Base-by-base conservation (phyloP, 2,329 filamentous ascomycete genomes). In the Colletotrichum sojae region DNA sequence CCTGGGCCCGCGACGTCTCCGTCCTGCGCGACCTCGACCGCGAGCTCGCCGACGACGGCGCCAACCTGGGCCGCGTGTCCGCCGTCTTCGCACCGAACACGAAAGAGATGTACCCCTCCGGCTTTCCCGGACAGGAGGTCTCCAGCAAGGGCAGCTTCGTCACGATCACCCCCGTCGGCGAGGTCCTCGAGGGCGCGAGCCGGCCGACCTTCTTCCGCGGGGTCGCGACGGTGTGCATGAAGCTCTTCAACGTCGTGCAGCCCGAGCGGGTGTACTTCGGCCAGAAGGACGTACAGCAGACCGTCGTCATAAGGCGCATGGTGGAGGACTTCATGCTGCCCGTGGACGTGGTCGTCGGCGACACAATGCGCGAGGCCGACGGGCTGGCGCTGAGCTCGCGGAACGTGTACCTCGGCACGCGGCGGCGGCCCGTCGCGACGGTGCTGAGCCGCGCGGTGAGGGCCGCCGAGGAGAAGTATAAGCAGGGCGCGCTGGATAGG, bases 241-340 rank as follows among this genome's bases (percentile, higher is more conserved):
- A 96, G 79, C 80, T 84, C 25, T 84, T 84, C 77, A 83, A 83
- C 72, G 78, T 83, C 20, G 80, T 84, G 18, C 82, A 83, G 75
- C 90, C 92, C 0, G 91, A 94, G 68, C 85, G 87, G 5, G 92
- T 92, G 20, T 95, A 97, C 82, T 98, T 99, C 83, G 96, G 96
- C 4, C 96, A 98, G 80, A 99, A 99, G 83, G 96, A 99, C 79
- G 90, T 98, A 20, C 96, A 99, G 84, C 96, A 99, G 82, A 97
- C 94, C 0, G 93, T 97, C 18, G 89, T 99, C 12, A 93, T 99
- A 75, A 91, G 89, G 75, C 90, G 92, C 52, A 90, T 99, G 89
- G 92, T 98, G 39, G 87, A 90, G 73, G 96, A 99, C 79, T 95
- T 99, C 73, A 90, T 94, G 78, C 80, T 98, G 48, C 89, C 93